Evolutionary conservation across 306 rosid genomes (phyloP), one percentile per base, ranked within the genome.

Genomic region (Quillaja saponaria): DNA sequence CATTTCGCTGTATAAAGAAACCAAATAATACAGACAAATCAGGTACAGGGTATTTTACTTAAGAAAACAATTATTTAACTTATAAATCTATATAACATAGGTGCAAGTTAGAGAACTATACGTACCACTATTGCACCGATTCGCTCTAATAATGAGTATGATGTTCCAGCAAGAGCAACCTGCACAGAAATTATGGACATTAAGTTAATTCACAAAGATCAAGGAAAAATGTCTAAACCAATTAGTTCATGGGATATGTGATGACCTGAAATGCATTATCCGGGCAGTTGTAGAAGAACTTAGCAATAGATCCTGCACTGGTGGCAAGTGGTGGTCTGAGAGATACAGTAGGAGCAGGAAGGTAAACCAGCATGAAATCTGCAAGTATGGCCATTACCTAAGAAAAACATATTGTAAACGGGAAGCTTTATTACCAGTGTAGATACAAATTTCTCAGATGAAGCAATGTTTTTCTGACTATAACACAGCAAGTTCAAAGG

Each of bases 341-440:
- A 11, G 96, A 73, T 21, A 92, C 87, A 17, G 98, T 88, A 19
- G 98, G 96, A 12, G 98, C 98, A 55, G 81, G 89, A 54, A 88
- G 90, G 81, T 80, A 92, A 64, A 88, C 96, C 71, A 91, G 80
- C 98, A 88, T 91, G 84, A 91, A 91, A 84, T 91, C 98, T 64
- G 96, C 98, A 64, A 84, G 53, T 64, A 91, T 69, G 71, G 98
- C 98, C 98, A 91, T 91, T 69, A 79, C 89, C 98, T 91, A 55
- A 56, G 62, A 51, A 60, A 56, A 60, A 34, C 11, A 71, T 19
- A 66, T 25, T 20, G 58, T 14, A 66, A 45, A 16, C 7, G 49
- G 18, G 37, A 16, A 45, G 63, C 55, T 42, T 54, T n/a, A 46
- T 39, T 34, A 62, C 47, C 21, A 48, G 45, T 47, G 31, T 15